Base-by-base conservation (phyloP, 805 yeast species). In the Priceomyces melissophilus region DNA sequence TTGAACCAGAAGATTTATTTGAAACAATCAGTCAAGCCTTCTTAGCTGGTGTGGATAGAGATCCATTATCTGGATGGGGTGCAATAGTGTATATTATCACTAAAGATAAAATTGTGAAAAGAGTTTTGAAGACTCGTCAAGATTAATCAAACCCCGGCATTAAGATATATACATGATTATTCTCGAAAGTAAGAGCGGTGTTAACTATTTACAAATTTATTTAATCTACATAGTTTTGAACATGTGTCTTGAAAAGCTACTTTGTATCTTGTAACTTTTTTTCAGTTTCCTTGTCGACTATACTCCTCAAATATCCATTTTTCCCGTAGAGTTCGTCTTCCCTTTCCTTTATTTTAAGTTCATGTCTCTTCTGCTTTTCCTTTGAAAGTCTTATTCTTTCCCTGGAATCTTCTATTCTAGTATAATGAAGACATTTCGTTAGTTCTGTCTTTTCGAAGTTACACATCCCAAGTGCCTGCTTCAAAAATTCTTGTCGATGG, bases 31-130 rank as follows among this genome's bases (percentile, higher is more conserved):
- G 95, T 52, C 99, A 93, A 67, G 91, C 97, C 1, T 71, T 93
- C 44, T 71, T 93, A 71, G 88, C 86, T 61, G 98, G 96, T 13
- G 95, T 86, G 29, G 99, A 93, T 65, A 85, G 99, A 74, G 99
- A 93, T 66, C 96, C 97, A 4, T 74, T 93, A 43, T 83, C 95
- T 25, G 99, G 99, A 50, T 93, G 97, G 96, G 99, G 99, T 57
- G 96, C 96, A 7, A 85, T 87, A 12, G 98, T 93, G 16, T 91
- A 91, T 65, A 71, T 93, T 41, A 79, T 93, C 39, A 87, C 95
- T 35, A 89, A 89, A 67, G 98, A 91, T 60, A 86, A 87, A 65
- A 95, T 93, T 43, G 78, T 81, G 40, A 89, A 84, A 70, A 81
- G 95, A 58, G 80, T 85, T 54, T 78, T 93, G 67, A 90, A 84